Base-by-base conservation (phyloP, 805 yeast species). In the Tetrapisispora fleetii region DNA sequence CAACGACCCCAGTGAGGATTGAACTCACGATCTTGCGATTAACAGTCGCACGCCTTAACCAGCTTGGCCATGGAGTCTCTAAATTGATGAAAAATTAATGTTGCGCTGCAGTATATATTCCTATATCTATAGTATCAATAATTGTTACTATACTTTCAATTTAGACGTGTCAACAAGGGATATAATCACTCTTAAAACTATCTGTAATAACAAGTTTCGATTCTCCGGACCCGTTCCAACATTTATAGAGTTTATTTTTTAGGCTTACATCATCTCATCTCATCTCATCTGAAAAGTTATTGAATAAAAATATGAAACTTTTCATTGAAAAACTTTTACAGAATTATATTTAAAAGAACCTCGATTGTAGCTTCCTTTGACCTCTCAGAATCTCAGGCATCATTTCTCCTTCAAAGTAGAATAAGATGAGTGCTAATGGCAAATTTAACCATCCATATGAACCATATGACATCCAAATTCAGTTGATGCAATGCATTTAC, bases 401-500 rank as follows among this genome's bases (percentile, higher is more conserved):
- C n/a, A 4, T 9, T n/a, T 36, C 13, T 8, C 19, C 13, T n/a
- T 36, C n/a, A 36, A 17, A 4, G 38, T 9, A 13, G 8, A n/a
- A 4, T 7, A 9, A 7, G 4, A 40, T 40, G 33, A 27, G 33
- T 40, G 10, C 32, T 24, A 17, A 9, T 6, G 39, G 21, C 7
- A 36, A 33, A 2, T 45, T 75, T 64, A 68, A 76, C 58, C 97
- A 90, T 62, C 98, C 98, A 0, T 90, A 73, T 60, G 59, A 64
- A 42, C 97, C 98, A 0, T 90, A 90, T 63, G 72, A 71, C 24
- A 88, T 89, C 52, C 98, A 90, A 62, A 40, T 75, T 21, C 76
- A 81, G 50, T 75, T 90, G 54, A 90, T 90, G 97, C 68, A 71
- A 30, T 76, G 81, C 19, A 73, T 91, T n/a, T 84, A 84, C 56